Base-by-base conservation (phyloP, 2,329 filamentous ascomycete genomes). In the Hypoxylon sp. region DNA sequence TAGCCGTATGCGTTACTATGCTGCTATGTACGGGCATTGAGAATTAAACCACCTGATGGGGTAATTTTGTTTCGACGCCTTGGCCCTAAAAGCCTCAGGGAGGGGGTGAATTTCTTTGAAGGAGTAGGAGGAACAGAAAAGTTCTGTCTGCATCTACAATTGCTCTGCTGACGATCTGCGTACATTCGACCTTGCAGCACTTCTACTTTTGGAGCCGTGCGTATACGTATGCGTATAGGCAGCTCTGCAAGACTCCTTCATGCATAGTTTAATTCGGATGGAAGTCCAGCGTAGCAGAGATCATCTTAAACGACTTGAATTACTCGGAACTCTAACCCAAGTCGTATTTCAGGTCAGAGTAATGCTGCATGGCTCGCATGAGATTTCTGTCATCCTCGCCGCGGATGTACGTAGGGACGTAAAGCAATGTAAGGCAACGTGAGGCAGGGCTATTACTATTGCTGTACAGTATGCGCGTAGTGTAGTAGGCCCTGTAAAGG, bases 241-340 rank as follows among this genome's bases (percentile, higher is more conserved):
- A n/a, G n/a, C n/a, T 48, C 14, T 53, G 21, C 52, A 25, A 25
- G 36, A n/a, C 50, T 60, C 23, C 6, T 17, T 38, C 21, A 55
- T 60, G 55, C 55, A 36, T 48, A 48, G 21, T 38, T 38, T 43
- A 32, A 32, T 60, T 60, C 48, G 3, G n/a, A 65, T 65, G 38
- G 30, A 5, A 59, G n/a, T 45, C 28, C 51, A 32, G 23, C 41
- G 28, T 49, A 53, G 56, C 30, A 65, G 46, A 63, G n/a, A 9
- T 25, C 25, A 48, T 19, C 43, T 60, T 46, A 30, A 28, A 43
- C 30, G 41, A 46, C 43, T 56, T 11, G 19, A 17, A 64, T 45
- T 56, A 46, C 28, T 52, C 28, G 23, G 46, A 56, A 58, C 50
- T 53, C 17, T 48, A 56, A 43, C 17, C 19, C 19, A 25, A 10